Conservation (phyloP, 331 rosid species). For the Erythrophleum ivorense region DNA sequence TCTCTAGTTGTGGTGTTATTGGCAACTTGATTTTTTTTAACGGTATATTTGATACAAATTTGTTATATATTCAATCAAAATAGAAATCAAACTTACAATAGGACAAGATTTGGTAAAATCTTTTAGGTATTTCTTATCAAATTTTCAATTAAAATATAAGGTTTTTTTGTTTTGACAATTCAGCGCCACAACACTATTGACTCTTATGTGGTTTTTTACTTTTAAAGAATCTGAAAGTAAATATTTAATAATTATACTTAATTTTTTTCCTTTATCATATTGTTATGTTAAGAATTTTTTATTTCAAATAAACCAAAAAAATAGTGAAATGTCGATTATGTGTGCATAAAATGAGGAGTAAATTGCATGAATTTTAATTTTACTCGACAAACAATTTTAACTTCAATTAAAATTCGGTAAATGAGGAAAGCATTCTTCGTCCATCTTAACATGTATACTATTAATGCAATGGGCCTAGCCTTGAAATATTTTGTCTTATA, state of each 20-base stretch:
- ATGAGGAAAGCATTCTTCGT: no score
- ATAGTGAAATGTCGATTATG: neutral
- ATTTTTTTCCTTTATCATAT: neutral
- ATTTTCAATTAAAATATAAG: neutral
- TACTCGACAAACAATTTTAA: neutral
- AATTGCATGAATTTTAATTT: neutral
- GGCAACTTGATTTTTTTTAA: no score
- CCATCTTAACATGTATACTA: no score
- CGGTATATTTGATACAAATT: no score
- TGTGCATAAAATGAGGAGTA: neutral
- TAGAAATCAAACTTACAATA: no score
- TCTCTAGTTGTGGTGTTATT: no score
- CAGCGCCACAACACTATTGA: neutral
- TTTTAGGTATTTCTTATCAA: neutral
- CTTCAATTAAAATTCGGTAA: neutral
- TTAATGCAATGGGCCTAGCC: neutral
- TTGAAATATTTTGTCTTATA: neutral
- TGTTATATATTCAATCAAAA: no score
- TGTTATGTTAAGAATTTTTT: neutral
- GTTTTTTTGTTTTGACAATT: neutral
- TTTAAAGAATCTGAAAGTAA: neutral
- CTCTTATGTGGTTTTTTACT: neutral
- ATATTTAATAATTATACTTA: neutral
- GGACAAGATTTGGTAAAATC: no score
- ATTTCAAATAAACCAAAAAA: neutral